A percentile compares a stretch with the other conserved stretches of the same genome.
Evolutionary conservation across 345 rosid genomes (phyloP).

Genomic region (Citropsis articulata): DNA sequence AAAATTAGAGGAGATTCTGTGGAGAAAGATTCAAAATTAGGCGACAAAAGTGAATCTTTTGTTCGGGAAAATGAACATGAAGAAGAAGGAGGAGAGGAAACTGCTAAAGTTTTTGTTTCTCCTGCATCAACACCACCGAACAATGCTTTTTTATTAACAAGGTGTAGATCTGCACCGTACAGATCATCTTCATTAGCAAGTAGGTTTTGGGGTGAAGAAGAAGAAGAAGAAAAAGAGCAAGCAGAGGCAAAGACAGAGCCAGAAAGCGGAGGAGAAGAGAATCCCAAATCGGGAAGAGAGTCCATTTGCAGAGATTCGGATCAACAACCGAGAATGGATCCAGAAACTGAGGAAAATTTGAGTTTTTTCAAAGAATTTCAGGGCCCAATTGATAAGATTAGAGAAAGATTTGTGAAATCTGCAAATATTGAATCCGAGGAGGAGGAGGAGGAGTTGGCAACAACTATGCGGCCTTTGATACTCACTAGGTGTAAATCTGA

Average conservation of each 20-base stretch:
- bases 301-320: conserved; percentile 24
- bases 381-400: conserved; percentile 18
- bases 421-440: conserved; percentile 24
- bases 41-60: conserved; percentile 15
- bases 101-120: conserved; percentile 31
- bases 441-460: not conserved
- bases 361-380: conserved; percentile 24
- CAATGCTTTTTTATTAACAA: conserved; percentile 62
- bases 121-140: conserved; percentile 55
- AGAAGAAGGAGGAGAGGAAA: conserved; percentile 25
- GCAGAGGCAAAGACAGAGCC: conserved; percentile 20
- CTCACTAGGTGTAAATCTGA: conserved; percentile 86
- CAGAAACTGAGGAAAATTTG: conserved; percentile 24
- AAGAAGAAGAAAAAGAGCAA: conserved; percentile 26
- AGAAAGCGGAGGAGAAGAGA: conserved; percentile 24
- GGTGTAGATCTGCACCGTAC: conserved; percentile 89
- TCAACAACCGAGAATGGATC: conserved; percentile 23
- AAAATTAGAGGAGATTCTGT: conserved; percentile 30
- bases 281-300: conserved; percentile 28
- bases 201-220: conserved; percentile 77
- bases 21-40: conserved; percentile 27
- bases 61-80: conserved; percentile 11
- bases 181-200: conserved; percentile 75
- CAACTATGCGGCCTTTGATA: conserved; percentile 26
- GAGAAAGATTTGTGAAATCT: conserved; percentile 19